Conservation (phyloP, 441 rosid species). For the Adansonia madagascariensis region DNA sequence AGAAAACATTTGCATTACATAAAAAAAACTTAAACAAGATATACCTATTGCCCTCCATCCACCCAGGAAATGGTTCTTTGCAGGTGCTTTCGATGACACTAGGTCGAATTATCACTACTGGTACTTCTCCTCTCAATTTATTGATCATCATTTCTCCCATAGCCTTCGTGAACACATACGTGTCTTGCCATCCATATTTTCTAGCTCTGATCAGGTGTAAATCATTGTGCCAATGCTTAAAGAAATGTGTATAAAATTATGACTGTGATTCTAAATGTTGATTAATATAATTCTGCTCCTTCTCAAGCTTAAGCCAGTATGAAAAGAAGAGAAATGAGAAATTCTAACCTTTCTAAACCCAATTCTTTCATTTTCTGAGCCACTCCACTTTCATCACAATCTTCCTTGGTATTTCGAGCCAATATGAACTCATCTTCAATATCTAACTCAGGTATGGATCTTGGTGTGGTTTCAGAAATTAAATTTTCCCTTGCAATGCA, state of each 20-base stretch:
- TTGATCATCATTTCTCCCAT: slow-evolving; percentile 96
- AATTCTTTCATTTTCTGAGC: slow-evolving; percentile 74
- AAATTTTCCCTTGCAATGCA: slow-evolving; percentile 65
- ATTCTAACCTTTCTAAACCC: slow-evolving; percentile 70
- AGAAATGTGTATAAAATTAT: not conserved
- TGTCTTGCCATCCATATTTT: slow-evolving; percentile 91
- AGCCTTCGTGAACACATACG: slow-evolving; percentile 94
- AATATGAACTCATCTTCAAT: slow-evolving; percentile 63
- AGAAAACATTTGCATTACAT: not conserved
- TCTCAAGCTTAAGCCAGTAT: not conserved
- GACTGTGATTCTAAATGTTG: not conserved
- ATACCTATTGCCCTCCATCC: slow-evolving; percentile 98
- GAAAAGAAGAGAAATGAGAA: not conserved
- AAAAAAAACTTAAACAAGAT: not conserved
- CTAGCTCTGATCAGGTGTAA: slow-evolving; percentile 63
- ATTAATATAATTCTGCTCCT: not conserved
- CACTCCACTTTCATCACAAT: slow-evolving; percentile 40
- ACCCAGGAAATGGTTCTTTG: slow-evolving; percentile 91
- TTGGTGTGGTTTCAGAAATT: slow-evolving; percentile 36
- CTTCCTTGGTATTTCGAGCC: slow-evolving; percentile 49
- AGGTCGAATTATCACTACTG: slow-evolving; percentile 79
- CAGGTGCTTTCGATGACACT: slow-evolving; percentile 89
- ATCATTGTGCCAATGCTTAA: not conserved
- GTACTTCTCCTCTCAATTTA: slow-evolving; percentile 71
- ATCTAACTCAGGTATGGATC: slow-evolving; percentile 46